These are phyloP conservation scores for Epichloe bromicola DNA, from an alignment of 2,329 filamentous ascomycete species.

Conservation along the genomic window DNA sequence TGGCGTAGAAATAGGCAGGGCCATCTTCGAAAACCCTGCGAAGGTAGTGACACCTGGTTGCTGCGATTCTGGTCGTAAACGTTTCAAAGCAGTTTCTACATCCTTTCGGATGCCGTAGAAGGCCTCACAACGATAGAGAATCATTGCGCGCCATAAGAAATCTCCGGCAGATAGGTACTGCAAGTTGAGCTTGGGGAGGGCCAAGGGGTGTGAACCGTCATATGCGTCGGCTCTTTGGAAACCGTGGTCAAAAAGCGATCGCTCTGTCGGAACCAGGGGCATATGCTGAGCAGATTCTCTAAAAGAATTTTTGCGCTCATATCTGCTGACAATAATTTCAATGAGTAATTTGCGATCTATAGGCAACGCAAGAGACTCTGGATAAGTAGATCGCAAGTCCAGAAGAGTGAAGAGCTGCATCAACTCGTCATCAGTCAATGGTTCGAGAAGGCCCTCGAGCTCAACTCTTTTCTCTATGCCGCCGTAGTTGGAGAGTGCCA, in stretches of 20 bases:
- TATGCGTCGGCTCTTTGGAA: slow-evolving; percentile 75
- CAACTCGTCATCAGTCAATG: slow-evolving; percentile 64
- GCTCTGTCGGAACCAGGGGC: slow-evolving; percentile 72
- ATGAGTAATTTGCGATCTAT: slow-evolving; percentile 51
- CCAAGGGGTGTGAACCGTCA: slow-evolving; percentile 73
- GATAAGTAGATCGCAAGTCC: slow-evolving; percentile 72
- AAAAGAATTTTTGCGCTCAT: slow-evolving; percentile 70
- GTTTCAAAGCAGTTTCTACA: slow-evolving; percentile 68
- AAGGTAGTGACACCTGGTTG: slow-evolving; percentile 59
- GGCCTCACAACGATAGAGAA: slow-evolving; percentile 78
- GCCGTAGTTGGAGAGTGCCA: slow-evolving; percentile 85
- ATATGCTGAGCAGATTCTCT: slow-evolving; percentile 63
- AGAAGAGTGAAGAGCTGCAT: slow-evolving; percentile 54
- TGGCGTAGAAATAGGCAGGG: slow-evolving; percentile 71
- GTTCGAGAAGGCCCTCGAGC: slow-evolving; percentile 59
- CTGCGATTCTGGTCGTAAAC: slow-evolving; percentile 56
- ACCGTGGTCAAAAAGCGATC: slow-evolving; percentile 62
- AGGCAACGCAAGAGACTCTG: slow-evolving; percentile 51
- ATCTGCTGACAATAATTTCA: slow-evolving; percentile 61
- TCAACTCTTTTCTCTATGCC: slow-evolving; percentile 73
- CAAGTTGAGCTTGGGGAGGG: slow-evolving; percentile 86
- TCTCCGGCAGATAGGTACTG: slow-evolving; percentile 93
- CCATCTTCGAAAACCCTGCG: slow-evolving; percentile 82
- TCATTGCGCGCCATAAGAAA: slow-evolving; percentile 90
- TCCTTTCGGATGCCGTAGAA: slow-evolving; percentile 92